Conservation (phyloP, 2,329 filamentous ascomycete species). For the Alternaria longipes region DNA sequence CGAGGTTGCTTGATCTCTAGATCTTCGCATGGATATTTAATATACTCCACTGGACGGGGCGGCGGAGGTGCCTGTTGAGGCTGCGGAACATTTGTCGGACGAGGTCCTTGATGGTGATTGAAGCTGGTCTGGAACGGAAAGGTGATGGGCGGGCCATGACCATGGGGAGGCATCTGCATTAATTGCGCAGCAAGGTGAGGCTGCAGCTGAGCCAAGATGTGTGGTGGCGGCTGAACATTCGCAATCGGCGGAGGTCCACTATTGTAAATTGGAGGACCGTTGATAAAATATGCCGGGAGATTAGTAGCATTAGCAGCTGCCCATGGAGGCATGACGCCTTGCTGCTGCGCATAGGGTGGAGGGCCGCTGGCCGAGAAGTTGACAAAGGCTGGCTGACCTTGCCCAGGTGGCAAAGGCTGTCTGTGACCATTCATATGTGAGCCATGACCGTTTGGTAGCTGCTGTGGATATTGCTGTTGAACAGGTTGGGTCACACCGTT, state of each 20-base stretch:
- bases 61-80: constrained; percentile 63
- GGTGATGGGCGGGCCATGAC: constrained; percentile 31
- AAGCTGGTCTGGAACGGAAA: constrained; percentile 48
- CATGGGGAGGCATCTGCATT: constrained; percentile 30
- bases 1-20: constrained; percentile 77
- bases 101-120: constrained; percentile 55
- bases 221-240: constrained; percentile 11
- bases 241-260: constrained; percentile 12
- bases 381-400: constrained; percentile 55
- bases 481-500: constrained; percentile 40
- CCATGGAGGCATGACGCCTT: constrained; percentile 50
- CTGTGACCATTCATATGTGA: constrained; percentile 34
- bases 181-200: constrained; percentile 33
- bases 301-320: constrained; percentile 12
- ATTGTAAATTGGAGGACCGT: constrained; percentile 13
- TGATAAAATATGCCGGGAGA: constrained; percentile 14
- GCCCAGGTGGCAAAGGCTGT: constrained; percentile 26
- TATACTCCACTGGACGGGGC: constrained; percentile 58
- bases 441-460: constrained; percentile 29
- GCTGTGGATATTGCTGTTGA: constrained; percentile 28
- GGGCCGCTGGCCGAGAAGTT: constrained; percentile 60
- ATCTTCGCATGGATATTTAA: constrained; percentile 97
- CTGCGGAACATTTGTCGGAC: constrained; percentile 53
- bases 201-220: constrained; percentile 27
- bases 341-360: constrained; percentile 77